Evolutionary conservation across 768 basidiomycete species (phyloP), one percentile per base, ranked within the genome.

Genomic region (Lentinula guzmanii): DNA sequence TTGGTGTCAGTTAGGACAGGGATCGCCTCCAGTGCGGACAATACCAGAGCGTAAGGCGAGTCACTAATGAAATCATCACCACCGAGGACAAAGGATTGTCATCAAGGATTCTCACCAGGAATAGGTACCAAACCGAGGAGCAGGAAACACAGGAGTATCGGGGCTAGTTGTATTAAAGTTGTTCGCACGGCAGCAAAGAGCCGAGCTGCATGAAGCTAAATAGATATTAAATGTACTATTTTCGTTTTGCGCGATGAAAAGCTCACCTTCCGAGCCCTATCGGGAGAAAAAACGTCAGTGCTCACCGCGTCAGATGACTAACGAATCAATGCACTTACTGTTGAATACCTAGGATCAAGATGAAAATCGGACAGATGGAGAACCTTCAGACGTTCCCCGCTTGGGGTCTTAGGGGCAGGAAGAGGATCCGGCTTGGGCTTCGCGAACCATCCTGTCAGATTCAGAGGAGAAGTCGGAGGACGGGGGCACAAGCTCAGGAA

Each of bases 281-380:
- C 39, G 13, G 33, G 11, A 90, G 63, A 4, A 39, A 52, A 18
- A 11, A 58, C 15, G 57, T 21, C 21, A 18, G 31, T 16, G 50
- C 18, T 3, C 52, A 60, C 10, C 28, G 28, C 28, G 28, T 28
- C 28, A 28, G 28, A 4, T 28, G 28, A 60, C 52, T 5, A n/a
- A 16, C 8, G 10, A 43, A 16, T 1, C 41, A 56, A 13, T 16
- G 8, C 5, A 43, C 31, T 28, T 16, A 41, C 24, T 28, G 35
- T 42, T 31, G 15, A 66, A 80, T 53, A 65, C 87, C 89, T 80
- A 42, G 89, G 86, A 70, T 91, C 90, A 55, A 92, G 72, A 69
- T 91, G 90, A 61, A 89, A 77, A 67, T 91, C 90, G 1, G 88
- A 89, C n/a, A 92, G 60, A 68, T 91, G 90, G 61, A 92, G 71